These are phyloP conservation scores for Camelina laxa DNA, from an alignment of 345 rosid species.

Conservation along the genomic window DNA sequence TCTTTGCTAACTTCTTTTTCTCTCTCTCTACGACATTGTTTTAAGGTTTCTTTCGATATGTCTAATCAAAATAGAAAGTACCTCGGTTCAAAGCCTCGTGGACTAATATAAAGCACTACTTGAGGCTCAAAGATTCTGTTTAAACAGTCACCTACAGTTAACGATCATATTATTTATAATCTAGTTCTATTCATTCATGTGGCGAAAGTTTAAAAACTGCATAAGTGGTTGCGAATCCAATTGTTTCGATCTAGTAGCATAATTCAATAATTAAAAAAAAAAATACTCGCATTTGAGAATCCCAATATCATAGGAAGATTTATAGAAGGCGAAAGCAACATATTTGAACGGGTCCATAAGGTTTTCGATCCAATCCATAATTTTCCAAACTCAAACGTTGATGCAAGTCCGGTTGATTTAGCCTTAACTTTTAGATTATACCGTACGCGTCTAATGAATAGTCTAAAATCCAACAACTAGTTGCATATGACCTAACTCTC, in stretches of 20 bases:
- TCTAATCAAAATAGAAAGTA: constrained; percentile 44
- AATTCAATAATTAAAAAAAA: too few relatives aligned
- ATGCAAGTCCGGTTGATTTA: not conserved
- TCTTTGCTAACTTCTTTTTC: constrained; percentile 26
- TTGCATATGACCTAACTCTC: not conserved
- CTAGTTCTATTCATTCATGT: constrained; percentile 7
- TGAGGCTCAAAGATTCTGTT: constrained; percentile 23
- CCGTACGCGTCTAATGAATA: not conserved
- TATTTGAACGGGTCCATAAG: not conserved
- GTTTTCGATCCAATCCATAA: not conserved
- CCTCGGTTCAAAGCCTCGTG: constrained; percentile 30
- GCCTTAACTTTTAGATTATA: not conserved
- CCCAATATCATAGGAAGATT: not conserved
- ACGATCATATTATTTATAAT: not conserved
- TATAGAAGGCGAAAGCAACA: not conserved
- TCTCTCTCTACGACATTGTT: constrained; percentile 26
- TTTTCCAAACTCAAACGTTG: not conserved
- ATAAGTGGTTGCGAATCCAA: not conserved
- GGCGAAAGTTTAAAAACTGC: not conserved
- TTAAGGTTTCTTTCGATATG: constrained; percentile 43
- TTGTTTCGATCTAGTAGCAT: not conserved
- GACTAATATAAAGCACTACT: constrained; percentile 21
- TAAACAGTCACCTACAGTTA: constrained; percentile 21
- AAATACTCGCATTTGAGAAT: too few relatives aligned
- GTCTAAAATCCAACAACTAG: not conserved